Evolutionary conservation across 179 eudicot genomes (phyloP).

Genomic region (Spergularia azorica): DNA sequence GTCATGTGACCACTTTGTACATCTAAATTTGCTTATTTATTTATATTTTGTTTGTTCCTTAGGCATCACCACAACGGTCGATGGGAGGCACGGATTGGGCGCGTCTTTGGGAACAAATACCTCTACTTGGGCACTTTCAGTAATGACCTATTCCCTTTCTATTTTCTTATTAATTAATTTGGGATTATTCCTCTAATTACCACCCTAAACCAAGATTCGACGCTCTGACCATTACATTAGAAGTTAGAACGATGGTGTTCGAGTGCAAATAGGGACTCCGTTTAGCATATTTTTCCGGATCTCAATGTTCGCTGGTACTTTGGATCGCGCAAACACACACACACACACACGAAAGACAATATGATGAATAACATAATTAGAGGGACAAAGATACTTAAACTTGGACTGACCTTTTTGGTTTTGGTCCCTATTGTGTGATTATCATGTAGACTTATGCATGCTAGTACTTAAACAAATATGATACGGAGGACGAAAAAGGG

Average conservation of each 20-base stretch:
- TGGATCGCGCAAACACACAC: constrained; percentile 24
- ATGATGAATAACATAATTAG: constrained; percentile 22
- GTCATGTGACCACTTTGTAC: neutral
- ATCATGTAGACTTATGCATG: constrained; percentile 25
- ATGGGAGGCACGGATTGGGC: constrained; percentile 68
- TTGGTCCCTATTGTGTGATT: constrained; percentile 27
- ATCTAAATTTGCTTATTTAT: neutral
- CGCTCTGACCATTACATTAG: neutral
- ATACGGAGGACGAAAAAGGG: constrained; percentile 6
- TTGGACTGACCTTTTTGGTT: constrained; percentile 34
- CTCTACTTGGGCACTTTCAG: constrained; percentile 67
- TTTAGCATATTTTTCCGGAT: neutral
- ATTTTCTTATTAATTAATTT: neutral
- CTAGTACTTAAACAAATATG: constrained; percentile 17
- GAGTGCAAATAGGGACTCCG: neutral
- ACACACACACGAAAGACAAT: constrained; percentile 13
- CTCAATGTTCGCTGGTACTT: constrained; percentile 11
- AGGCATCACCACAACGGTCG: constrained; percentile 70
- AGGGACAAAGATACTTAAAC: constrained; percentile 40
- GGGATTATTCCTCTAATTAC: neutral
- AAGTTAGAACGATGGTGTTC: neutral
- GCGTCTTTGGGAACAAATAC: constrained; percentile 59
- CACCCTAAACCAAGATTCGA: neutral
- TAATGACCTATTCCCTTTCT: constrained; percentile 21
- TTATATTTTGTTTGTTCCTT: neutral